Evolutionary conservation across 169 alveolate species (phyloP).

Genomic region (Plasmodium ovale): DNA sequence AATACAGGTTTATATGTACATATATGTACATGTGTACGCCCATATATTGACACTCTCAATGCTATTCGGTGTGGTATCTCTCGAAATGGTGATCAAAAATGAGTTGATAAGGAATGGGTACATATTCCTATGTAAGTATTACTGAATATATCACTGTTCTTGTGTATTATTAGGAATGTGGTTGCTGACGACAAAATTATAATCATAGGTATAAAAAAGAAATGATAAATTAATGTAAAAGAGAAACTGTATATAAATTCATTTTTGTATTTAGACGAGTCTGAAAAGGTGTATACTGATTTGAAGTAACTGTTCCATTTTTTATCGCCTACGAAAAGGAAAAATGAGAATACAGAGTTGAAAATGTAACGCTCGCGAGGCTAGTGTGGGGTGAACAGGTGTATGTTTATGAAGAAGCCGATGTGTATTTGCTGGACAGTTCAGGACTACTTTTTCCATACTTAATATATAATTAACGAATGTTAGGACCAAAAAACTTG

Average conservation of each 20-base stretch:
- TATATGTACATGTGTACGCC: neutral
- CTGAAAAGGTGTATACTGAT: conserved; percentile 16
- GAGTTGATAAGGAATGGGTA: neutral
- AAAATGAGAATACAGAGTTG: neutral
- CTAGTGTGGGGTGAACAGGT: too few species aligned
- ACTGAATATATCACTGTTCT: conserved; percentile 15
- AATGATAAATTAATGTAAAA: conserved; percentile 19
- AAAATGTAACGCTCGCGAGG: too few species aligned
- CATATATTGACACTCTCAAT: neutral
- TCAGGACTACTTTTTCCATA: neutral
- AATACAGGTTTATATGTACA: neutral
- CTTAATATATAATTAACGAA: conserved; percentile 42
- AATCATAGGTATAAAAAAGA: conserved; percentile 61
- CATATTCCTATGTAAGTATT: neutral
- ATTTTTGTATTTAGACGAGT: conserved; percentile 12
- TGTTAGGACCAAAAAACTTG: conserved; percentile 8
- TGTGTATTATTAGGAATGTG: conserved; percentile 25
- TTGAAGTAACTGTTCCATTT: neutral
- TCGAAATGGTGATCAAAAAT: too few species aligned
- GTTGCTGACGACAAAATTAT: conserved; percentile 31
- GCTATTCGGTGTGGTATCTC: neutral
- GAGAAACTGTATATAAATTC: conserved; percentile 34
- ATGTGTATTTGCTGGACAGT: neutral
- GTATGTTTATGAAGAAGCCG: neutral
- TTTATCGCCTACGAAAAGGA: conserved; percentile 10